phyloP scores from a whole-genome alignment of 805 yeast genomes.

The Yamadazyma sp. region DNA sequence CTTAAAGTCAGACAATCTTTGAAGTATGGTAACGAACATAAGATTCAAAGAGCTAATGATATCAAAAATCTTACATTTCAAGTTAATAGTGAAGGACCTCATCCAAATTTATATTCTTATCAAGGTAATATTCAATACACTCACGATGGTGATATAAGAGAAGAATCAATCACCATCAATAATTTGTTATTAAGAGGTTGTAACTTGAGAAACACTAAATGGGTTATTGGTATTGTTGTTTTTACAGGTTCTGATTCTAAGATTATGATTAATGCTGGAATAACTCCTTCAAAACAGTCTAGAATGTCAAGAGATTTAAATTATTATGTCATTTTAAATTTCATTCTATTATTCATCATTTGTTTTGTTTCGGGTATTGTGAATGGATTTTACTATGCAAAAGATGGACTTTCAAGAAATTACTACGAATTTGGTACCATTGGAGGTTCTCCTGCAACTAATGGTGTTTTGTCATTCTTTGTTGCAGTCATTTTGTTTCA shows the following conservation, averaged over 20 bases:
- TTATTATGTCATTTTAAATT: constrained; percentile 65
- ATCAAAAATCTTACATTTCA: constrained; percentile 47
- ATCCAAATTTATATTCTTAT: constrained; percentile 70
- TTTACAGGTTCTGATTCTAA: constrained; percentile 80
- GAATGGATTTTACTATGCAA: constrained; percentile 63
- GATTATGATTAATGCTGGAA: constrained; percentile 77
- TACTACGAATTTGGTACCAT: constrained; percentile 68
- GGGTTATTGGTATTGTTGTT: constrained; percentile 75
- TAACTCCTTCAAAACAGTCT: constrained; percentile 74
- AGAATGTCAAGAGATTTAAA: constrained; percentile 72
- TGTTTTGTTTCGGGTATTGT: constrained; percentile 70
- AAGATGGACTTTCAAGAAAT: constrained; percentile 48
- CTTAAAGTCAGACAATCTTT: constrained; percentile 73
- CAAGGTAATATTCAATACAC: constrained; percentile 57
- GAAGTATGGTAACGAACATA: constrained; percentile 54
- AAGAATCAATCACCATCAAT: constrained; percentile 68
- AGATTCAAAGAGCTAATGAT: constrained; percentile 36
- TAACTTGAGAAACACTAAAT: constrained; percentile 73
- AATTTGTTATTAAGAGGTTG: constrained; percentile 74
- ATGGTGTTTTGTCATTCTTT: constrained; percentile 70
- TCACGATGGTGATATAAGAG: constrained; percentile 16
- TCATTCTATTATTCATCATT: constrained; percentile 56
- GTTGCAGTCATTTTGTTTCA: constrained; percentile 76
- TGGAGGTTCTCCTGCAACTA: constrained; percentile 61
- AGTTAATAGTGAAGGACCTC: constrained; percentile 84